Percentiles rank a stretch among this genome's conserved stretches.
Conservation (phyloP, 2,329 filamentous ascomycete species). For the Alternaria sp. region DNA sequence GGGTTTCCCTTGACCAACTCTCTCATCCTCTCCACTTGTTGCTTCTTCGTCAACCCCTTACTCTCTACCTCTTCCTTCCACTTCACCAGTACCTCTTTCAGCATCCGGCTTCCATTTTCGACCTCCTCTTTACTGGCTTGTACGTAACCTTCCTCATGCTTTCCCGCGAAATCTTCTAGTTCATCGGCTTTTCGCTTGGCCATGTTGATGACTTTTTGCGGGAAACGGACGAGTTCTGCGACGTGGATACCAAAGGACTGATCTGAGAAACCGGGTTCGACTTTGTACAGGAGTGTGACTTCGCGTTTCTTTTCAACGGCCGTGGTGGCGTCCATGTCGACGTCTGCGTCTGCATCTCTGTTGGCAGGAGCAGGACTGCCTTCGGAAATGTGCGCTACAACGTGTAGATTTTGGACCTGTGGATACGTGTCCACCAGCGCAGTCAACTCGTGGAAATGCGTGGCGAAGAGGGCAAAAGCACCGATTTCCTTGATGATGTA, state of each 20-base stretch:
- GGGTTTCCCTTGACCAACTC: constrained; percentile 79
- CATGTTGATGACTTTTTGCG: constrained; percentile 97
- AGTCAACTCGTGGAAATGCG: constrained; percentile 97
- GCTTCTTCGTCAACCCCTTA: constrained; percentile 62
- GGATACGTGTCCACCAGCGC: constrained; percentile 85
- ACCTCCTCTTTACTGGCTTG: constrained; percentile 77
- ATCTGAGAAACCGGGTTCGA: constrained; percentile 93
- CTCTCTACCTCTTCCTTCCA: constrained; percentile 84
- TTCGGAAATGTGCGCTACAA: constrained; percentile 86
- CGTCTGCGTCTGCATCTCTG: constrained; percentile 33
- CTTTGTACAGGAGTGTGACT: constrained; percentile 96
- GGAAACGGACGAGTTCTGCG: constrained; percentile 94
- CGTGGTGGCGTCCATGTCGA: constrained; percentile 56
- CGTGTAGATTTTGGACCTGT: constrained; percentile 91
- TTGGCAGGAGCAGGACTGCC: constrained; percentile 28
- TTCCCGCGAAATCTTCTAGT: constrained; percentile 90
- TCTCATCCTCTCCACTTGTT: constrained; percentile 80
- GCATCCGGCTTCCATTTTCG: constrained; percentile 81
- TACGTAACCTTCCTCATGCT: constrained; percentile 66
- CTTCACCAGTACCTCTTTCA: constrained; percentile 81
- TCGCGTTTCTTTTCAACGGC: constrained; percentile 64
- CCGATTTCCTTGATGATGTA: constrained; percentile 96
- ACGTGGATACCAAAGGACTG: constrained; percentile 99
- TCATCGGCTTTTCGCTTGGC: constrained; percentile 99
- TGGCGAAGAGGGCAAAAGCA: constrained; percentile 94